A percentile compares a stretch with the other conserved stretches of the same genome.
Conservation (phyloP, 108 stramenopile genomes). For the Craspedostauros australis region DNA sequence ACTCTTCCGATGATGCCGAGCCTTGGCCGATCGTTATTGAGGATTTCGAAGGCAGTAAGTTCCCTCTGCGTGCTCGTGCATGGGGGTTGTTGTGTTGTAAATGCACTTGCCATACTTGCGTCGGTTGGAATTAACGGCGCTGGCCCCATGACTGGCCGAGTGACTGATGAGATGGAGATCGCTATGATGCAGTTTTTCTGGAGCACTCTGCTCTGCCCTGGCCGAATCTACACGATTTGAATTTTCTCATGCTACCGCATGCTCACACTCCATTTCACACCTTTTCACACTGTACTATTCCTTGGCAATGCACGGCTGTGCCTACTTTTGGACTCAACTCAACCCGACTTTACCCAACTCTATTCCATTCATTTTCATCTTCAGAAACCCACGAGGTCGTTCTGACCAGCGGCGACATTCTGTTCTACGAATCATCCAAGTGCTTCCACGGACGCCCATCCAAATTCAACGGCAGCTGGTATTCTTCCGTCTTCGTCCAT, state of each 20-base stretch:
- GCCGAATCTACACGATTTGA: constrained; percentile 22
- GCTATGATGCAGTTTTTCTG: not conserved
- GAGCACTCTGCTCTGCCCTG: constrained; percentile 18
- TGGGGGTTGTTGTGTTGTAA: no score
- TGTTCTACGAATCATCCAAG: constrained; percentile 83
- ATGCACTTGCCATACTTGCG: no score
- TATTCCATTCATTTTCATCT: no score
- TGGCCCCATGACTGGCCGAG: no score
- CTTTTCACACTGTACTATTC: no score
- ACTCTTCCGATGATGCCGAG: constrained; percentile 61
- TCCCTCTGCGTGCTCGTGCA: no score
- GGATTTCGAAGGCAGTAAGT: constrained; percentile 22
- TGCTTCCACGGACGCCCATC: constrained; percentile 76
- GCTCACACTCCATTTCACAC: no score
- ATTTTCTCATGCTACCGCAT: no score
- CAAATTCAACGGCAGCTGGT: constrained; percentile 64
- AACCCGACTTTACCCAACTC: no score
- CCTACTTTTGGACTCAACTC: no score
- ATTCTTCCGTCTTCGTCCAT: constrained; percentile 67
- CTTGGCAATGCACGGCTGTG: no score
- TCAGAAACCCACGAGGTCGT: constrained; percentile 38
- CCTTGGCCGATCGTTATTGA: constrained; percentile 67
- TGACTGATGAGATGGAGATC: not conserved
- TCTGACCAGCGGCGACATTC: constrained; percentile 68
- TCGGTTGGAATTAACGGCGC: no score